Conservation (phyloP, 176 grass and related monocot genomes). For the Oryza brachyantha region DNA sequence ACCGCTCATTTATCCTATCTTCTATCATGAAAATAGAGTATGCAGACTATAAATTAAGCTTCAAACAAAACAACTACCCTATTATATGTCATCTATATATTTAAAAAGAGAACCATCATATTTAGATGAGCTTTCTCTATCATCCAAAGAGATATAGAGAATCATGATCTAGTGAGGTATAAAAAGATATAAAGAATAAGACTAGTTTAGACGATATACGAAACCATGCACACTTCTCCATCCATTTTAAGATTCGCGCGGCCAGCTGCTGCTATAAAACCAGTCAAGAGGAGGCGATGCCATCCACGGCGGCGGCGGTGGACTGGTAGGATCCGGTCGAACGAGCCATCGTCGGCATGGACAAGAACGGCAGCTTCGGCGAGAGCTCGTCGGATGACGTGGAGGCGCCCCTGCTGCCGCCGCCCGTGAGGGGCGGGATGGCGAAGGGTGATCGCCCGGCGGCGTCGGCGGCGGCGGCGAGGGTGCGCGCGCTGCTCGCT, state of each 20-base stretch:
- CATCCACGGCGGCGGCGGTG: not conserved
- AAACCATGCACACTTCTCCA: not conserved
- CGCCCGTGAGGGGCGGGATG: not conserved
- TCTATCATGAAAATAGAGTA: too few relatives aligned
- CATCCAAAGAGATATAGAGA: too few relatives aligned
- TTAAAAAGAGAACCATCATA: too few relatives aligned
- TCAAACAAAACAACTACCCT: too few relatives aligned
- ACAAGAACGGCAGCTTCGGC: not conserved
- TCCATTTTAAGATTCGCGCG: not conserved
- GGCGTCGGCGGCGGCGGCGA: not conserved
- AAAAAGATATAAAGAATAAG: too few relatives aligned
- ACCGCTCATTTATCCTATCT: too few relatives aligned
- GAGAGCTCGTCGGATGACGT: slow-evolving; percentile 37
- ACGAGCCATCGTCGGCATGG: not conserved
- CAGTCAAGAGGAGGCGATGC: not conserved
- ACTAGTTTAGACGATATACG: too few relatives aligned
- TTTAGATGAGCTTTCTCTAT: too few relatives aligned
- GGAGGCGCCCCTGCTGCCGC: slow-evolving; percentile 45
- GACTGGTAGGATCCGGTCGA: not conserved
- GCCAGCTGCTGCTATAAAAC: slow-evolving; percentile 8
- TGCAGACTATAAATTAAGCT: too few relatives aligned
- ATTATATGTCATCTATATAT: too few relatives aligned
- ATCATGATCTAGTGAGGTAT: too few relatives aligned
- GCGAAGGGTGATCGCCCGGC: not conserved
- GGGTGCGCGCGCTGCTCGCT: slow-evolving; percentile 35